Base-by-base conservation (phyloP, 306 rosid genomes). In the Oemleria cerasiformis region DNA sequence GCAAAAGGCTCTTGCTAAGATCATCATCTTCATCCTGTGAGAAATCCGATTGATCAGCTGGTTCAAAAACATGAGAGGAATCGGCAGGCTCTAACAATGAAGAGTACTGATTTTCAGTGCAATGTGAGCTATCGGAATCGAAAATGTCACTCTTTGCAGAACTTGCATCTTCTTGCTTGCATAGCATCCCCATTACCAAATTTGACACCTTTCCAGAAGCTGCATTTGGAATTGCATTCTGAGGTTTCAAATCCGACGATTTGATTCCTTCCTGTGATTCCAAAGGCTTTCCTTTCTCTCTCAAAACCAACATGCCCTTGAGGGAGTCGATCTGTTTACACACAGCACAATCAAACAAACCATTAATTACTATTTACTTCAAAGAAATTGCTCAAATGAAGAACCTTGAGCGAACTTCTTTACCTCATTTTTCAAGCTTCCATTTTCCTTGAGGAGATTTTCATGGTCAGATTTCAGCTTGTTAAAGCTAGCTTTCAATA, bases 131-230 rank as follows among this genome's bases (percentile, higher is more conserved):
- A 8, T 88, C 96, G 0, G 96, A 86, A 77, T 90, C 90, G 40
- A 88, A 81, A 47, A 65, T 80, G 67, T 86, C 98, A 67, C 98
- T 88, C 77, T 83, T 90, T 2, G 87, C 86, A 50, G 98, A 93
- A 70, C 88, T 93, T 44, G 90, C 97, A 62, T 88, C 88, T 82
- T 93, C 98, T 40, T 78, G 92, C 76, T 87, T 92, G 78, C 85
- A 88, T 5, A 65, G 36, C 36, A 30, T 77, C 78, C 72, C 80
- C 72, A 74, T 81, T 60, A 84, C 65, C 78, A 68, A 49, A 72
- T 80, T 71, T 34, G 87, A 70, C 68, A 77, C 77, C 49, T 77
- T 68, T 10, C 82, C 89, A 63, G 61, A 76, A 72, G 20, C 83
- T 71, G 68, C 63, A 68, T 71, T 77, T 63, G 86, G 73, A 47